phyloP scores from a whole-genome alignment of 1,284 basidiomycete genomes.

The Apiotrichum sp. region DNA sequence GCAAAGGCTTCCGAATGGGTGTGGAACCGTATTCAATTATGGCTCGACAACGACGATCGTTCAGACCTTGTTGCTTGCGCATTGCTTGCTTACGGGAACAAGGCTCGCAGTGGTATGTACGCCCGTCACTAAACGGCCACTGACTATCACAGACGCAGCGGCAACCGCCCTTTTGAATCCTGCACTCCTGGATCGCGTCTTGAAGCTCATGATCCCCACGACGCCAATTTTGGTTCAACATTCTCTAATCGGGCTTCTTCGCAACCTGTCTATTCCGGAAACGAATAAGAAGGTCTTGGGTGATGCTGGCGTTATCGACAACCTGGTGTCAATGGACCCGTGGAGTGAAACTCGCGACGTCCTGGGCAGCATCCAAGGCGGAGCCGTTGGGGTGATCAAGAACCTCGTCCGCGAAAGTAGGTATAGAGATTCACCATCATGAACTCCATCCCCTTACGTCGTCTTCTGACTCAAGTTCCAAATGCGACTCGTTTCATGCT shows the following conservation, averaged over 20 bases:
- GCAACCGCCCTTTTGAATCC: slow-evolving; percentile 1
- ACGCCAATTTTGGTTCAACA: slow-evolving; percentile 72
- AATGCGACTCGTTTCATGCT: slow-evolving; percentile 19
- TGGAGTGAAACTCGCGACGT: slow-evolving; percentile 69
- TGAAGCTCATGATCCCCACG: slow-evolving; percentile 55
- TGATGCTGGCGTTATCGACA: slow-evolving; percentile 59
- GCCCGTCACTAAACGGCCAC: too few relatives aligned
- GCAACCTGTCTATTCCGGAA: slow-evolving; percentile 69
- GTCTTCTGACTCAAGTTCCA: background rate
- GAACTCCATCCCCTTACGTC: background rate
- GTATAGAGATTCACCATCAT: background rate
- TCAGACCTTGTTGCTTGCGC: slow-evolving; percentile 49
- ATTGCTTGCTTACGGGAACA: slow-evolving; percentile 48
- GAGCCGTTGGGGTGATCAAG: slow-evolving; percentile 80
- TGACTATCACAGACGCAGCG: slow-evolving; percentile 1
- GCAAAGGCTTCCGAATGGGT: slow-evolving; percentile 66
- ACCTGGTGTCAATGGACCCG: slow-evolving; percentile 60
- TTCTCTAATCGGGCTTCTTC: slow-evolving; percentile 71
- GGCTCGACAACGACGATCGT: slow-evolving; percentile 54
- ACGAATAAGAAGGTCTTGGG: slow-evolving; percentile 59
- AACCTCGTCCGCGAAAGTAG: slow-evolving; percentile 53
- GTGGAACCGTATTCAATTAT: slow-evolving; percentile 64
- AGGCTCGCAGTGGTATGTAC: slow-evolving; percentile 59
- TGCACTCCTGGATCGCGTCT: slow-evolving; percentile 17
- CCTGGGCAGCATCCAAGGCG: slow-evolving; percentile 77